Evolutionary conservation across 108 stramenopile genomes (phyloP).

Genomic region (Craspedostauros australis): DNA sequence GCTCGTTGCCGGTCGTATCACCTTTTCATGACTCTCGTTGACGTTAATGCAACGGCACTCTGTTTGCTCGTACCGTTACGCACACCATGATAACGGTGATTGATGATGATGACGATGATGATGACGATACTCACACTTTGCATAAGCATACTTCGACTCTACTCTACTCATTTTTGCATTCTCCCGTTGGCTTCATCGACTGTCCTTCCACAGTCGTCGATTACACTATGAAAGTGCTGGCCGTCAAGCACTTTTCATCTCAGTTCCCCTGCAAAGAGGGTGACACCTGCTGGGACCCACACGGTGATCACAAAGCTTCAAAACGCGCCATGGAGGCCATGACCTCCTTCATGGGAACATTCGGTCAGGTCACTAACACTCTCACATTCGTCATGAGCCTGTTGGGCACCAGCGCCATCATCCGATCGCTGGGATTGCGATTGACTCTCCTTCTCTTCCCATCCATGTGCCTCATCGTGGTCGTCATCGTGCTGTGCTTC

Average conservation of each 20-base stretch:
- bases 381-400: conserved; percentile 91
- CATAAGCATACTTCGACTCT: no score
- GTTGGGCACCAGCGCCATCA: conserved; percentile 92
- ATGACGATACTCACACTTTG: no score
- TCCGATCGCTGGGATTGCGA: conserved; percentile 91
- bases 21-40: no score
- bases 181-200: no score
- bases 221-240: conserved; percentile 95
- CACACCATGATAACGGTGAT: no score
- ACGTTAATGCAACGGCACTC: no score
- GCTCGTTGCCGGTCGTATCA: no score
- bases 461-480: conserved; percentile 71
- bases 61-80: no score
- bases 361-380: conserved; percentile 94
- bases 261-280: conserved; percentile 79
- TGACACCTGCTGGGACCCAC: conserved; percentile 61
- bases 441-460: conserved; percentile 91
- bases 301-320: conserved; percentile 61
- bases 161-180: no score
- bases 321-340: conserved; percentile 76
- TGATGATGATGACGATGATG: no score
- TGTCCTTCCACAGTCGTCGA: conserved; percentile 97
- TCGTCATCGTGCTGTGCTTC: conserved; percentile 73
- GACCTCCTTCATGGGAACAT: conserved; percentile 92
- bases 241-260: conserved; percentile 77